phyloP scores from a whole-genome alignment of 2,329 filamentous ascomycete species.

The Aureobasidium sp. region DNA sequence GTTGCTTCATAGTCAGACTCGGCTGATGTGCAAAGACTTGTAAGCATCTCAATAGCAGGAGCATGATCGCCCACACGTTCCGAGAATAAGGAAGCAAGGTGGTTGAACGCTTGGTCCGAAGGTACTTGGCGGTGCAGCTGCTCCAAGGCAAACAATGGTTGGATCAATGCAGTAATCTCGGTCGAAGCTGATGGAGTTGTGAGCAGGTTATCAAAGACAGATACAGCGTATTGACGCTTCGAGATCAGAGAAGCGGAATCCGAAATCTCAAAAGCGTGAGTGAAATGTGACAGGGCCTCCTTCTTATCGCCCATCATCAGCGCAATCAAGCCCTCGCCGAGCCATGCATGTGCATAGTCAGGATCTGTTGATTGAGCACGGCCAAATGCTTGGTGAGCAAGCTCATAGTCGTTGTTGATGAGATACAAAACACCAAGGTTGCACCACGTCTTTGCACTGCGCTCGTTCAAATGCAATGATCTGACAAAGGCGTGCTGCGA shows the following conservation, averaged over 20 bases:
- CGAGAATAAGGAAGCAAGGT: constrained; percentile 70
- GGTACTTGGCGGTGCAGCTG: constrained; percentile 68
- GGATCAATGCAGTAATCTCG: constrained; percentile 57
- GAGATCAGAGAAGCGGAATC: constrained; percentile 65
- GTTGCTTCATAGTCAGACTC: constrained; percentile 79
- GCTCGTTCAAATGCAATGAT: constrained; percentile 84
- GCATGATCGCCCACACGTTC: constrained; percentile 66
- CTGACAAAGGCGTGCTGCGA: constrained; percentile 89
- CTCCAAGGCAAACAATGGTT: constrained; percentile 79
- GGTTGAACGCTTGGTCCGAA: constrained; percentile 60
- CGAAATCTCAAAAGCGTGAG: constrained; percentile 88
- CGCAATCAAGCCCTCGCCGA: constrained; percentile 83
- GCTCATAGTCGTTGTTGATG: constrained; percentile 68
- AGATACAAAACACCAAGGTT: constrained; percentile 84
- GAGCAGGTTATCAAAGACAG: constrained; percentile 73
- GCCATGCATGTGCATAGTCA: constrained; percentile 86
- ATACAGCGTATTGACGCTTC: constrained; percentile 69
- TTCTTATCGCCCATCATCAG: constrained; percentile 62
- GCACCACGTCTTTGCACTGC: constrained; percentile 77
- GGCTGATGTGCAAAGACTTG: constrained; percentile 56
- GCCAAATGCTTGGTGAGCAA: constrained; percentile 87
- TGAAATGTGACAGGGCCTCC: constrained; percentile 78
- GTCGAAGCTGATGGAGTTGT: constrained; percentile 42
- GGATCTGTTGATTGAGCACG: constrained; percentile 89
- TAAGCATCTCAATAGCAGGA: constrained; percentile 55